These are phyloP conservation scores for Mimosa bimucronata DNA, from an alignment of 306 rosid genomes.

Conservation along the genomic window DNA sequence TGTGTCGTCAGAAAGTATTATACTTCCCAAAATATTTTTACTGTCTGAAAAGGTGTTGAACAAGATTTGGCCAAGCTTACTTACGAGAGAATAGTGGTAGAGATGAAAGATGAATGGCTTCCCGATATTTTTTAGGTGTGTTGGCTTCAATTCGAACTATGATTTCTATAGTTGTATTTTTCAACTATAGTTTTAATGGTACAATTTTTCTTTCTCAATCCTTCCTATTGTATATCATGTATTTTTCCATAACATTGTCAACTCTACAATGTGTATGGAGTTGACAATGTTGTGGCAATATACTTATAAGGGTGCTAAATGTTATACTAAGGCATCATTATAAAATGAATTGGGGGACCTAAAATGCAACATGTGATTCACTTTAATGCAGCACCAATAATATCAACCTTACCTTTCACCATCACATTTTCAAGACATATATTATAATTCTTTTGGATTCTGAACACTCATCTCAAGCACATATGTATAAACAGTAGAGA, in stretches of 20 bases:
- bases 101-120: constrained; percentile 38
- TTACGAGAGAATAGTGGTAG: constrained; percentile 24
- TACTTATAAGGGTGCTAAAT: too few relatives aligned
- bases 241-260: not conserved
- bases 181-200: too few relatives aligned
- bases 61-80: constrained; percentile 58
- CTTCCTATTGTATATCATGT: not conserved
- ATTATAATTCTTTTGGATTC: too few relatives aligned
- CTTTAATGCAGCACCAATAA: too few relatives aligned
- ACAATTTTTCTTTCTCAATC: not conserved
- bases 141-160: not conserved
- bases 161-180: not conserved
- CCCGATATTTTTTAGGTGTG: constrained; percentile 51
- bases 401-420: too few relatives aligned
- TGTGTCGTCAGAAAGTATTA: constrained; percentile 40
- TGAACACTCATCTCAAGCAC: too few relatives aligned
- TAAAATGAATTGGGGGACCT: too few relatives aligned
- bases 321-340: too few relatives aligned
- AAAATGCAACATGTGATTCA: too few relatives aligned
- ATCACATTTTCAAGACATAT: too few relatives aligned
- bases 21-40: constrained; percentile 38
- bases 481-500: too few relatives aligned
- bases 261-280: not conserved
- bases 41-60: constrained; percentile 48
- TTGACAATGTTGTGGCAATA: too few relatives aligned